Base-by-base conservation (phyloP, 768 basidiomycete species). In the Suillus subluteus region DNA sequence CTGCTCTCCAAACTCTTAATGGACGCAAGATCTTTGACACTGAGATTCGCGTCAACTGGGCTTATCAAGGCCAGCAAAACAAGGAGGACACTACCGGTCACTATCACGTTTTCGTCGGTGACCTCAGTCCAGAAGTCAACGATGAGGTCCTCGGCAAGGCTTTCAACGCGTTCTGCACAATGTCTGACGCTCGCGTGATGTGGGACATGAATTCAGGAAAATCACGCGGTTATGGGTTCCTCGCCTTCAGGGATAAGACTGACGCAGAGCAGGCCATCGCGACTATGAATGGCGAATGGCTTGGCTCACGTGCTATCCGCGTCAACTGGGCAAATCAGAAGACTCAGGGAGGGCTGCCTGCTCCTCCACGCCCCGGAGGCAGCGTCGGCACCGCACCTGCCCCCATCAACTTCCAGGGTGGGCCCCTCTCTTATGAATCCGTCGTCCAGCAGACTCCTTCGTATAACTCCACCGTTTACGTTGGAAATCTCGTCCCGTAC, bases 261-360 rank as follows among this genome's bases (percentile, higher is more conserved):
- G 98, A 99, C 74, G 98, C 98, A 40, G 98, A 99, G 78, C 98
- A 99, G 79, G 98, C 98, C 52, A 99, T 99, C 77, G 92, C 94
- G 40, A 96, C 97, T 67, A 99, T 99, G 98, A 99, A 99, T 75
- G 98, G 98, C 65, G 97, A 99, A 84, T 99, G 95, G 95, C 86
- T 99, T 44, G 98, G 98, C 59, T 95, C 95, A 38, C 89, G 98
- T 67, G 98, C 98, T 68, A 99, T 99, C 74, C 91, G 98, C 71
- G 97, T 99, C 79, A 99, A 99, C 82, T 99, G 97, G 97, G 98
- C 98, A 63, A 99, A 99, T 82, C 97, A 99, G 82, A 98, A 99
- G 84, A 98, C 96, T 21, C 95, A 97, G 79, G 94, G 89, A 65
- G 62, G 21, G 0, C 69, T 69, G 12, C 74, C 79, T 67, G 76